Evolutionary conservation across 2,329 filamentous ascomycete species (phyloP).

Genomic region (Dryadomyces quercivorus): DNA sequence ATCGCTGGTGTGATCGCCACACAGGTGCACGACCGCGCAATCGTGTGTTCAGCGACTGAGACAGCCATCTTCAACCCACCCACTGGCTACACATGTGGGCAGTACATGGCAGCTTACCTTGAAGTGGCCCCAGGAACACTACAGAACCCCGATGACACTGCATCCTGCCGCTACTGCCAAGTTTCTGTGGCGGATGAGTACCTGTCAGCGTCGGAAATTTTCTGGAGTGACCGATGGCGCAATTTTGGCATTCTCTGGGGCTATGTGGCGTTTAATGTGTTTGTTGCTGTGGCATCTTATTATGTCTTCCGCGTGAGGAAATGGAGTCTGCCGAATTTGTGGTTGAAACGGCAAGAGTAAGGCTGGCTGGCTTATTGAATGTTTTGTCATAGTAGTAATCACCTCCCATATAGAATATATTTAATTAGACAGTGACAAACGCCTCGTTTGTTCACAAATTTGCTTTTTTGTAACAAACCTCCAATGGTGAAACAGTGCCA

Average conservation of each 20-base stretch:
- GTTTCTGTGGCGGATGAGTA: constrained; percentile 52
- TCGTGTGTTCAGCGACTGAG: constrained; percentile 43
- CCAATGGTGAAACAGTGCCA: too few relatives aligned
- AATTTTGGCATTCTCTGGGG: constrained; percentile 61
- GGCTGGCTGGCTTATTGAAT: too few relatives aligned
- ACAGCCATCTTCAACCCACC: constrained; percentile 54
- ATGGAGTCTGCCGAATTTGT: constrained; percentile 9
- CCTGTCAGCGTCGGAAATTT: constrained; percentile 31
- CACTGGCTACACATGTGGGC: constrained; percentile 44
- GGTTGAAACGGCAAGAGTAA: not conserved
- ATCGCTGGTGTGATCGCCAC: constrained; percentile 56
- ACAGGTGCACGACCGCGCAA: constrained; percentile 41
- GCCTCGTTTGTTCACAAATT: too few relatives aligned
- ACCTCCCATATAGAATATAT: too few relatives aligned
- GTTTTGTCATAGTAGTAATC: too few relatives aligned
- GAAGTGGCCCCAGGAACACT: constrained; percentile 39
- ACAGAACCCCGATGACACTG: constrained; percentile 44
- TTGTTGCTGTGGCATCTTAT: constrained; percentile 45
- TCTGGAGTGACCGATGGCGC: constrained; percentile 47
- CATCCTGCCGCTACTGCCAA: constrained; percentile 54
- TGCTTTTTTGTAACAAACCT: too few relatives aligned
- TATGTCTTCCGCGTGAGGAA: constrained; percentile 45
- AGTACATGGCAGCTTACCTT: constrained; percentile 51
- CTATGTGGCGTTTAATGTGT: constrained; percentile 52
- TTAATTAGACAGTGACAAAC: too few relatives aligned